Percentiles rank a stretch among this genome's conserved stretches.
phyloP scores from a whole-genome alignment of 768 basidiomycete species.

The Suillus placidus region DNA sequence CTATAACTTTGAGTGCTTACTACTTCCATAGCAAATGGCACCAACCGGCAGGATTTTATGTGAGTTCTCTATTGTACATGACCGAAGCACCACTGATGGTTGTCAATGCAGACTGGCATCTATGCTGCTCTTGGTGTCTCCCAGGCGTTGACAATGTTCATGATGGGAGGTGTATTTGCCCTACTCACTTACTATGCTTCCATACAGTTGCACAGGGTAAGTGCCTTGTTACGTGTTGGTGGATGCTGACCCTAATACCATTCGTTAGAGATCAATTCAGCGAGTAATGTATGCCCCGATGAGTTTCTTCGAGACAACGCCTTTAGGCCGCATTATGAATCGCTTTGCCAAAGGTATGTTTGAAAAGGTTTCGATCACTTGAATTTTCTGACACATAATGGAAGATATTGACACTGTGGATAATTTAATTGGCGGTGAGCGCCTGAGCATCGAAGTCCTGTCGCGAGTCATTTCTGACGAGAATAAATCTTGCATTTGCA shows the following conservation, averaged over 20 bases:
- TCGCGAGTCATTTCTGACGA: not conserved
- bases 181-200: constrained; percentile 80
- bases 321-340: constrained; percentile 87
- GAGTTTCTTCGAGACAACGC: constrained; percentile 91
- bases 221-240: constrained; percentile 15
- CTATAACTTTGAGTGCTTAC: not conserved
- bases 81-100: not conserved
- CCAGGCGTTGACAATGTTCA: constrained; percentile 69
- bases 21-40: constrained; percentile 50
- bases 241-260: not conserved
- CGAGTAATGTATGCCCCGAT: constrained; percentile 85
- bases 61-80: constrained; percentile 44
- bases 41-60: constrained; percentile 69
- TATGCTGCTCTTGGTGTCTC: constrained; percentile 74
- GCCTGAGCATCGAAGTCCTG: constrained; percentile 23
- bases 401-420: constrained; percentile 80
- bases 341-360: constrained; percentile 76
- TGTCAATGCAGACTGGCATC: constrained; percentile 65
- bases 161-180: constrained; percentile 67
- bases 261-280: constrained; percentile 55
- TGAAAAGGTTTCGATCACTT: not conserved
- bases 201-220: constrained; percentile 59
- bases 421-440: constrained; percentile 54
- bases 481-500: constrained; percentile 15
- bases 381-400: constrained; percentile 6